These are phyloP conservation scores for Lentinula novae-zelandiae DNA, from an alignment of 1,284 basidiomycete species.

Conservation along the genomic window DNA sequence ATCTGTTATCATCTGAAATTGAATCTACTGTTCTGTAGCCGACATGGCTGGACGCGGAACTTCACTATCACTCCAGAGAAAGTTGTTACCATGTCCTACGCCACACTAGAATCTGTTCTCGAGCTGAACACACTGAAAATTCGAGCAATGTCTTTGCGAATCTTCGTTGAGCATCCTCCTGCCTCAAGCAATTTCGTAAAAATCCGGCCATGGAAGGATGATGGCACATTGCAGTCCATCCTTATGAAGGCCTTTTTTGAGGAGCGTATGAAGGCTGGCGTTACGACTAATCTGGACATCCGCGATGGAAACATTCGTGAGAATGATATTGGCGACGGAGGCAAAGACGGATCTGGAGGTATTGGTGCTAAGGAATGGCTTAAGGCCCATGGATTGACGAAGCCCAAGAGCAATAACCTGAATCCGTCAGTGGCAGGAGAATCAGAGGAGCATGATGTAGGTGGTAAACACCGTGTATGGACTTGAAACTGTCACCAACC, in stretches of 20 bases:
- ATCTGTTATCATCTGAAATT: not conserved
- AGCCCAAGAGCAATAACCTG: not conserved
- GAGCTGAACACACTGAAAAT: slow-evolving; percentile 25
- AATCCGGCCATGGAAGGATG: slow-evolving; percentile 23
- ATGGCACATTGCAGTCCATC: slow-evolving; percentile 23
- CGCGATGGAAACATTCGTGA: slow-evolving; percentile 22
- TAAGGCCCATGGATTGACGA: slow-evolving; percentile 7
- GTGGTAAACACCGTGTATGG: not conserved
- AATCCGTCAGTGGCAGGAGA: not conserved
- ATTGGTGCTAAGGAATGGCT: slow-evolving; percentile 16
- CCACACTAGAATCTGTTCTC: slow-evolving; percentile 23
- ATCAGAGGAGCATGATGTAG: slow-evolving; percentile 5
- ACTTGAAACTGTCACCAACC: not conserved
- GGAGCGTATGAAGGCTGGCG: slow-evolving; percentile 19
- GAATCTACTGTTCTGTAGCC: slow-evolving; percentile 16
- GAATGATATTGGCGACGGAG: slow-evolving; percentile 15
- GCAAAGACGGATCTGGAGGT: slow-evolving; percentile 9
- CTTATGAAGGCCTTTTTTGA: slow-evolving; percentile 24
- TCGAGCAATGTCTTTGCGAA: slow-evolving; percentile 19
- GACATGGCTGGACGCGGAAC: slow-evolving; percentile 27
- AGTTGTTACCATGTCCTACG: slow-evolving; percentile 21
- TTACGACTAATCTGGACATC: slow-evolving; percentile 22
- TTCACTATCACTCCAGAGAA: slow-evolving; percentile 22
- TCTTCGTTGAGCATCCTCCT: slow-evolving; percentile 25
- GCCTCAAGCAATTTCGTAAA: slow-evolving; percentile 23